Conservation (phyloP, 768 basidiomycete species). For the Collybia mongolica region DNA sequence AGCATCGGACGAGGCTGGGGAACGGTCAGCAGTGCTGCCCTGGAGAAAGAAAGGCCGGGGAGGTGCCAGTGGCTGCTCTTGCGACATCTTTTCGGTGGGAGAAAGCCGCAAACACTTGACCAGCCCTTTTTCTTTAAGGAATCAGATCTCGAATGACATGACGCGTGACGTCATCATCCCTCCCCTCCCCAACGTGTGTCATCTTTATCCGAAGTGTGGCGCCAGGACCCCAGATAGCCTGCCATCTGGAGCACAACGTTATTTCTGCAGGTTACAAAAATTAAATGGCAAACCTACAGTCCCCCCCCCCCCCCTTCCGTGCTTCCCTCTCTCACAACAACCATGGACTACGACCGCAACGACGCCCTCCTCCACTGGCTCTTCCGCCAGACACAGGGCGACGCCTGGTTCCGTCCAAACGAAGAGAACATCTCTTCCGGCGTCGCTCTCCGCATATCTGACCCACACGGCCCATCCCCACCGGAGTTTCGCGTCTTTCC, state of each 20-base stretch:
- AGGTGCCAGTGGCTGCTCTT: conserved; percentile 11
- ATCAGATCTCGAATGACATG: background rate
- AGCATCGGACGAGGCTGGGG: too few relatives aligned
- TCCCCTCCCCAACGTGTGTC: too few relatives aligned
- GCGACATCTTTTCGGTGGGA: too few relatives aligned
- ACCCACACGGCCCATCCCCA: conserved; percentile 20
- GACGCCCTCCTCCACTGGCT: conserved; percentile 81
- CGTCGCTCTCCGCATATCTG: conserved; percentile 56
- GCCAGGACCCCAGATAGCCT: conserved; percentile 3
- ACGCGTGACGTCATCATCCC: background rate
- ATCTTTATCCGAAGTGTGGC: conserved; percentile 3
- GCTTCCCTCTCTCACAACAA: too few relatives aligned
- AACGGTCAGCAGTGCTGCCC: conserved; percentile 1
- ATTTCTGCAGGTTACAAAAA: background rate
- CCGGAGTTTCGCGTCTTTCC: conserved; percentile 78
- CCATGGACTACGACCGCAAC: conserved; percentile 76
- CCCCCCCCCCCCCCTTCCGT: background rate
- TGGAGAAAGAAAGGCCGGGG: conserved; percentile 27
- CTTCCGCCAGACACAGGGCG: conserved; percentile 76
- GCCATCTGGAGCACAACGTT: background rate
- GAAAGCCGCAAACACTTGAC: too few relatives aligned
- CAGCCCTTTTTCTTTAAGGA: too few relatives aligned
- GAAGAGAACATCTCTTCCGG: conserved; percentile 73
- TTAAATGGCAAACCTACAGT: too few relatives aligned
- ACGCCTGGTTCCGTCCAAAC: conserved; percentile 81